Percentiles rank a stretch among this genome's conserved stretches.
Conservation (phyloP, 1,284 basidiomycete genomes). For the Rugosomyces carneus region DNA sequence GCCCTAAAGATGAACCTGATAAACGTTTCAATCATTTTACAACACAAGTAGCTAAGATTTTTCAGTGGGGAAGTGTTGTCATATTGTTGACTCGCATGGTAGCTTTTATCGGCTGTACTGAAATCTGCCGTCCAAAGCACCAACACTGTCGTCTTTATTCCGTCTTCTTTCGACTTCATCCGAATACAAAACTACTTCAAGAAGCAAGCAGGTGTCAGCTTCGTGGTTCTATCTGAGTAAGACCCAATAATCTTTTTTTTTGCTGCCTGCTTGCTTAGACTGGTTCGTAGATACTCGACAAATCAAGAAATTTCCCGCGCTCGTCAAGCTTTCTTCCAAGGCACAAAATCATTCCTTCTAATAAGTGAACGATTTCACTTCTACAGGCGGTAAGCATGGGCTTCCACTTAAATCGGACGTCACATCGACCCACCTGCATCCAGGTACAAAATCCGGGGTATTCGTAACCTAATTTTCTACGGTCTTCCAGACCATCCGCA, state of each 20-base stretch:
- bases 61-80: not conserved
- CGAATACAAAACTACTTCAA: constrained; percentile 84
- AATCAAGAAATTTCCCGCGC: constrained; percentile 93
- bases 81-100: constrained; percentile 1
- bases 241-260: constrained; percentile 17
- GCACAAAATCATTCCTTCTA: constrained; percentile 82
- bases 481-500: constrained; percentile 84
- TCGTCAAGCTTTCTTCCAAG: constrained; percentile 87
- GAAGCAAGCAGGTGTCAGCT: constrained; percentile 64
- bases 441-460: constrained; percentile 88
- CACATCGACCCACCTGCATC: not conserved
- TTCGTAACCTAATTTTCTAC: constrained; percentile 91
- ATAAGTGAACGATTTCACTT: constrained; percentile 98
- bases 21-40: constrained; percentile 85
- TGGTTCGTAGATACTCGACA: constrained; percentile 71
- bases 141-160: constrained; percentile 86
- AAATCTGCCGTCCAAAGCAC: constrained; percentile 90
- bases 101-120: constrained; percentile 76
- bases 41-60: constrained; percentile 62
- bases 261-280: not conserved
- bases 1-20: constrained; percentile 78
- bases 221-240: constrained; percentile 86
- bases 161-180: constrained; percentile 97
- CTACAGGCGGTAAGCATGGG: constrained; percentile 66
- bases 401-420: not conserved